Percentiles rank a stretch among this genome's conserved stretches.
phyloP scores from a whole-genome alignment of 345 rosid genomes.

The Moricandia arvensis region DNA sequence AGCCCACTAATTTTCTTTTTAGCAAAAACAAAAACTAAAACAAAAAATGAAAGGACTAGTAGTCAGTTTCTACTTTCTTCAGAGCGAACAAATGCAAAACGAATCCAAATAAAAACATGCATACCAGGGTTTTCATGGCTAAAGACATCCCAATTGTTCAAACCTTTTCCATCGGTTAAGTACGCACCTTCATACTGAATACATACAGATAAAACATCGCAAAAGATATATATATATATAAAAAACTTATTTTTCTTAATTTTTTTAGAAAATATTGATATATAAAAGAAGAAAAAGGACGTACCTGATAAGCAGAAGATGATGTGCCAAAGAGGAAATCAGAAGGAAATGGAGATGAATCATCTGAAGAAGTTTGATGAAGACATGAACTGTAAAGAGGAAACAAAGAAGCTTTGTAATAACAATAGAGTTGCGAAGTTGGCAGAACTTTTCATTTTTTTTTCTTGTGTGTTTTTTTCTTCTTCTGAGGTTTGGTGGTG shows the following conservation, averaged over 20 bases:
- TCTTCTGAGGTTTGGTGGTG: not conserved
- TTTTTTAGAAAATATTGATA: not conserved
- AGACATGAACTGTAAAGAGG: slow-evolving; percentile 11
- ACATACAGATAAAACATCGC: not conserved
- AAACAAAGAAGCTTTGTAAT: slow-evolving; percentile 21
- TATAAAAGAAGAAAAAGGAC: not conserved
- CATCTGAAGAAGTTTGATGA: slow-evolving; percentile 11
- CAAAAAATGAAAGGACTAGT: too few species aligned
- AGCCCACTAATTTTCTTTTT: too few species aligned
- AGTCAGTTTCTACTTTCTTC: not conserved
- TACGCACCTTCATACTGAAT: slow-evolving; percentile 57
- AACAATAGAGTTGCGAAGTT: slow-evolving; percentile 3
- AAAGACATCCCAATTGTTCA: slow-evolving; percentile 59
- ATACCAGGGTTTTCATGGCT: slow-evolving; percentile 38
- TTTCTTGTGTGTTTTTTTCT: not conserved
- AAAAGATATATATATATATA: not conserved
- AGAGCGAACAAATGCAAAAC: not conserved
- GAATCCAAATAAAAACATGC: slow-evolving; percentile 1
- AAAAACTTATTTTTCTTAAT: too few species aligned
- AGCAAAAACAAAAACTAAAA: too few species aligned
- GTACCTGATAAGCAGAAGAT: slow-evolving; percentile 77
- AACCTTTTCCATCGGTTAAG: slow-evolving; percentile 51
- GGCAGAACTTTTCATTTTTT: slow-evolving; percentile 16
- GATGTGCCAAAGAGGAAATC: slow-evolving; percentile 79
- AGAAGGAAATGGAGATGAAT: slow-evolving; percentile 42